Conservation (phyloP, 345 rosid genomes). For the Lepidium sativum region DNA sequence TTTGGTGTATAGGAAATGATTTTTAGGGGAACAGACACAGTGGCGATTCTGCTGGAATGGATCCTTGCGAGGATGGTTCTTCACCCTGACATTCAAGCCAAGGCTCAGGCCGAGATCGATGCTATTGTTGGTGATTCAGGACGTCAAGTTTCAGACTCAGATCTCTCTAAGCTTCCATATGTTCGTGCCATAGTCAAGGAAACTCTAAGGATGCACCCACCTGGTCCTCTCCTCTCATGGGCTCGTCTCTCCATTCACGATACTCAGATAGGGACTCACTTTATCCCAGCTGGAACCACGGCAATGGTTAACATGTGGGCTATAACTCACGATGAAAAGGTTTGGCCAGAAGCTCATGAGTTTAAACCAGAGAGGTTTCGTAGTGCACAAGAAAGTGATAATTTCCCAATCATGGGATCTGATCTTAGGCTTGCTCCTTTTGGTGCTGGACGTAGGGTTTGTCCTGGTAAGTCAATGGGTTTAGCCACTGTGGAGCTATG, state of each 20-base stretch:
- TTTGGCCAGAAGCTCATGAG: constrained; percentile 20
- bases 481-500: constrained; percentile 33
- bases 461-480: constrained; percentile 65
- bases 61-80: constrained; percentile 66
- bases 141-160: constrained; percentile 35
- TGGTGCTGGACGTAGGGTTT: constrained; percentile 64
- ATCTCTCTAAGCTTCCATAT: constrained; percentile 52
- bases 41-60: constrained; percentile 85
- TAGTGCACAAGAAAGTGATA: constrained; percentile 15
- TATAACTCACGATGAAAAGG: constrained; percentile 51
- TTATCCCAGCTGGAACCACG: constrained; percentile 66
- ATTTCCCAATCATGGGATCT: constrained; percentile 41
- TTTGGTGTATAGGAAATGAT: constrained; percentile 59
- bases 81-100: constrained; percentile 51
- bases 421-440: constrained; percentile 67
- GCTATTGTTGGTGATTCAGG: constrained; percentile 9
- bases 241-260: constrained; percentile 75
- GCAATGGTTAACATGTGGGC: constrained; percentile 98
- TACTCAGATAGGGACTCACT: constrained; percentile 37
- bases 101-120: constrained; percentile 59
- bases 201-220: constrained; percentile 77
- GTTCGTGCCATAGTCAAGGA: constrained; percentile 62
- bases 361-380: constrained; percentile 29
- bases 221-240: constrained; percentile 96
- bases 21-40: constrained; percentile 82